Evolutionary conservation across 805 yeast species (phyloP), one percentile per base, ranked within the genome.

Genomic region (Kluyveromyces lactis): DNA sequence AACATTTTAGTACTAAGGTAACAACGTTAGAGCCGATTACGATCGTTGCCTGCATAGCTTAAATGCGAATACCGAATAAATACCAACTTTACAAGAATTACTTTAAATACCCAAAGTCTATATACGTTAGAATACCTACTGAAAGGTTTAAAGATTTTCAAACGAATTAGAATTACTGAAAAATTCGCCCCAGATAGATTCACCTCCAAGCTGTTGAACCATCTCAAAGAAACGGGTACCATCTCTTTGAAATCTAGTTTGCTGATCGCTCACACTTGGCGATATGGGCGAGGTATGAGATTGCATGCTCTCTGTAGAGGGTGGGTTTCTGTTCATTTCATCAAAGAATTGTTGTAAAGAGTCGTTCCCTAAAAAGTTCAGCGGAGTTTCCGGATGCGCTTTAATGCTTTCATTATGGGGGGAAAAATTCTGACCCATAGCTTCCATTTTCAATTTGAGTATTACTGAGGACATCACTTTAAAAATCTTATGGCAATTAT

Each of bases 391-490:
- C 10, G 29, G 28, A n/a, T 29, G 32, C 30, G 23, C 9, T 31
- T 34, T 4, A 40, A 24, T 18, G 24, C 15, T 8, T 40, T 30
- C 13, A 42, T 39, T 4, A 21, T 21, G 8, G 9, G 24, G 8
- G 40, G 32, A 5, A 45, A 47, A 26, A 42, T 41, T 8, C 36
- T 39, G 21, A 29, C 45, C 19, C 47, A 48, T 18, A 31, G 33
- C 26, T 31, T 31, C 38, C 24, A 27, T 10, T 18, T 69, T 71
- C 38, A 85, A 57, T 51, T 75, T 74, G 12, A 81, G 65, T 11
- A 86, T 79, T 0, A 85, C 95, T 5, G 82, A 79, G 0, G 84
- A 69, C 34, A 86, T 59, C 26, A 82, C 73, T 46, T 81, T 84
- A 53, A 81, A 81, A 23, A 83, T 79, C 44, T 79, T 83, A 28